Evolutionary conservation across 805 yeast species (phyloP).

Genomic region (Saccharomycodes ludwigii): DNA sequence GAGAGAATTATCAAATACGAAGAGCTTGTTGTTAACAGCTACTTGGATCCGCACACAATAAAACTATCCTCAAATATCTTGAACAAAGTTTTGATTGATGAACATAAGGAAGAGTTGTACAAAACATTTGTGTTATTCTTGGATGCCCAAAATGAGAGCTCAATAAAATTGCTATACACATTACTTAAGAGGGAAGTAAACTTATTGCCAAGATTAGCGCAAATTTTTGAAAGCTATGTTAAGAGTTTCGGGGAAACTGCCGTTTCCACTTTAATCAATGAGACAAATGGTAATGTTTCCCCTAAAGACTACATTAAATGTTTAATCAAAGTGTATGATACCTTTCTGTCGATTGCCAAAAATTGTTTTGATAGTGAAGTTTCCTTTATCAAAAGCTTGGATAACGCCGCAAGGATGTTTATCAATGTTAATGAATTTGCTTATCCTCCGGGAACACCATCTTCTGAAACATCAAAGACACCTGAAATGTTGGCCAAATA

Average conservation of each 20-base stretch:
- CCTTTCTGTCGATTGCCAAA: conserved; percentile 52
- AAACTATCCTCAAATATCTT: conserved; percentile 63
- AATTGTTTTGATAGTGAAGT: conserved; percentile 33
- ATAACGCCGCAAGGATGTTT: conserved; percentile 74
- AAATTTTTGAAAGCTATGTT: conserved; percentile 60
- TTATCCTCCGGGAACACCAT: conserved; percentile 37
- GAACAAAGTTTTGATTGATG: conserved; percentile 63
- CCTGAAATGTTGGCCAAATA: conserved; percentile 88
- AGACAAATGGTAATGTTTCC: conserved; percentile 13
- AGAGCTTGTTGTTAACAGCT: conserved; percentile 60
- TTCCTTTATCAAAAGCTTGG: conserved; percentile 75
- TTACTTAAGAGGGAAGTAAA: conserved; percentile 67
- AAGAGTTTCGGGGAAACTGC: conserved; percentile 41
- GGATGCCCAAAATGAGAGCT: conserved; percentile 32
- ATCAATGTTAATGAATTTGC: conserved; percentile 80
- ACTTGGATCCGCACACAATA: conserved; percentile 78
- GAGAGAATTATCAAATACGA: conserved; percentile 77
- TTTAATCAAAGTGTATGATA: conserved; percentile 54
- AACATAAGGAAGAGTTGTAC: conserved; percentile 66
- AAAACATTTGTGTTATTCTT: conserved; percentile 65
- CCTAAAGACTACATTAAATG: conserved; percentile 76
- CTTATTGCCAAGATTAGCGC: conserved; percentile 69
- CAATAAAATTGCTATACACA: conserved; percentile 59
- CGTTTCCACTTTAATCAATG: conserved; percentile 14
- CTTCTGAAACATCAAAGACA: conserved; percentile 54